phyloP scores from a whole-genome alignment of 2,329 filamentous ascomycete genomes.

The Pestalotiopsis sp. region DNA sequence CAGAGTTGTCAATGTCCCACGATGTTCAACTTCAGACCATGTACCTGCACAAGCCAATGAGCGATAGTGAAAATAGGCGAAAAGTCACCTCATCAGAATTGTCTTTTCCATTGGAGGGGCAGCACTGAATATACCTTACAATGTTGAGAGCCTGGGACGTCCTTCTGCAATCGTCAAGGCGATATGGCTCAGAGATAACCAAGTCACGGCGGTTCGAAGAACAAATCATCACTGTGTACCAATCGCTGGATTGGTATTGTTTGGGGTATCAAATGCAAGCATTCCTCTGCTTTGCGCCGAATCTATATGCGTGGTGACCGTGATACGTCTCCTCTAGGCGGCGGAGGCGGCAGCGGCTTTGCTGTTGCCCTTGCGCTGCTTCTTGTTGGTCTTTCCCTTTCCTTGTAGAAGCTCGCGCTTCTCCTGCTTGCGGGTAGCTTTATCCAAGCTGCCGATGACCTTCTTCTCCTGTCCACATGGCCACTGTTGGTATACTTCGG shows the following conservation, averaged over 20 bases:
- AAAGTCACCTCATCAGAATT: too few relatives aligned
- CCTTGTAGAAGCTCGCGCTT: constrained; percentile 54
- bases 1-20: too few relatives aligned
- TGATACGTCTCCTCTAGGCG: background rate
- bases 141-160: too few relatives aligned
- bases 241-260: background rate
- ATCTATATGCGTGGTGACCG: background rate
- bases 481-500: constrained; percentile 64
- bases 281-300: background rate
- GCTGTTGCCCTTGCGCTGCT: background rate
- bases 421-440: constrained; percentile 57
- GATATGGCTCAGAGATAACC: too few relatives aligned
- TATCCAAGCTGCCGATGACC: constrained; percentile 56
- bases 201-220: too few relatives aligned
- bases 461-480: constrained; percentile 57
- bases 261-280: constrained; percentile 9
- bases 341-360: background rate
- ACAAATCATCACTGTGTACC: too few relatives aligned
- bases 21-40: too few relatives aligned
- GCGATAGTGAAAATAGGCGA: too few relatives aligned
- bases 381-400: constrained; percentile 46
- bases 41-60: too few relatives aligned
- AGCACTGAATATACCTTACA: too few relatives aligned
- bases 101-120: too few relatives aligned
- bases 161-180: too few relatives aligned